Evolutionary conservation across 345 rosid species (phyloP).

Genomic region (Eucalyptus pumila): DNA sequence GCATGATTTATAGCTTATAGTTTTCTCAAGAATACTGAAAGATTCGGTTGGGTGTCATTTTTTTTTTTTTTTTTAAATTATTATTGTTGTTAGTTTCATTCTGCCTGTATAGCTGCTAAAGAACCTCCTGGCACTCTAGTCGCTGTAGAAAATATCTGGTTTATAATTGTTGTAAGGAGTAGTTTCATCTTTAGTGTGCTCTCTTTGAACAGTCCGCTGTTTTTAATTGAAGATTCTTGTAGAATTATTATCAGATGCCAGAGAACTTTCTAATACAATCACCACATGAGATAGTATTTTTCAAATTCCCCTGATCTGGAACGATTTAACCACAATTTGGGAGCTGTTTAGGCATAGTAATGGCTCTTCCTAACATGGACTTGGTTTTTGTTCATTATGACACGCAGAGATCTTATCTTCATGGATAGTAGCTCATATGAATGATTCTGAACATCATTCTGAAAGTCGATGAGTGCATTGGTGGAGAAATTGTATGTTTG

Average conservation of each 20-base stretch:
- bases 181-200: neutral
- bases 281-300: neutral
- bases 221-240: neutral
- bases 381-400: neutral
- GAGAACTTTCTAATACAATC: neutral
- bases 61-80: too few species aligned
- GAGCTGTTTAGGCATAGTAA: neutral
- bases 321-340: neutral
- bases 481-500: neutral
- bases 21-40: neutral
- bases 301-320: neutral
- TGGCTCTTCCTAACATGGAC: neutral
- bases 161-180: neutral
- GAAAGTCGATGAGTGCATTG: neutral
- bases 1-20: neutral
- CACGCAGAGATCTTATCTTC: neutral
- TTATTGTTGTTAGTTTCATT: neutral
- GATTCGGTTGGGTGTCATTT: neutral
- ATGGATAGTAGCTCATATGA: neutral
- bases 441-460: neutral
- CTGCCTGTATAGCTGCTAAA: neutral
- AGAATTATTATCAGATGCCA: neutral
- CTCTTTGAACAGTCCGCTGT: neutral
- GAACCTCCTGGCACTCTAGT: neutral
- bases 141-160: neutral